phyloP scores from a whole-genome alignment of 169 alveolate species.

The Plasmodium falciparum region DNA sequence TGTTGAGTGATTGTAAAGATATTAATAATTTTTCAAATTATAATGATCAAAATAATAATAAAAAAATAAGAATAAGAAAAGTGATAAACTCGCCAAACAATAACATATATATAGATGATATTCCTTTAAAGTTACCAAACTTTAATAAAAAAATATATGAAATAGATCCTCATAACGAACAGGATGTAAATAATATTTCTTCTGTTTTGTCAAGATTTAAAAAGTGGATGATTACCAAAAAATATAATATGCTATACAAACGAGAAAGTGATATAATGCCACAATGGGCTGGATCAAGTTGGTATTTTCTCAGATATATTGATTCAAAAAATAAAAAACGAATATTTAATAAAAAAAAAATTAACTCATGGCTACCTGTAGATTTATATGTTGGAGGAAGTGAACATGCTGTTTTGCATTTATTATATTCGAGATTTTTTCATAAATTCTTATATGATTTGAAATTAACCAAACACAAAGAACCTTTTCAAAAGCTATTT shows the following conservation, averaged over 20 bases:
- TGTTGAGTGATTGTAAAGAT: background rate
- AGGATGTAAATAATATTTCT: background rate
- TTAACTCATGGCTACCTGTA: slow-evolving; percentile 93
- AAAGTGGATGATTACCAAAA: slow-evolving; percentile 73
- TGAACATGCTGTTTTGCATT: slow-evolving; percentile 95
- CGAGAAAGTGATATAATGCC: slow-evolving; percentile 93
- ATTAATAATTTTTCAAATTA: too few relatives aligned
- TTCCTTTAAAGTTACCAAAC: slow-evolving; percentile 76
- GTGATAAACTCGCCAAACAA: slow-evolving; percentile 72
- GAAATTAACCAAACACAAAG: slow-evolving; percentile 83
- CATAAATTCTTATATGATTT: slow-evolving; percentile 91
- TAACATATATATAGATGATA: slow-evolving; percentile 26
- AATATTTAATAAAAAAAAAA: slow-evolving; percentile 76
- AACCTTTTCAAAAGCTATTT: slow-evolving; percentile 90
- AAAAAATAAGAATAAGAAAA: slow-evolving; percentile 13
- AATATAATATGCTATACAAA: slow-evolving; percentile 67
- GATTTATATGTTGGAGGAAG: slow-evolving; percentile 95
- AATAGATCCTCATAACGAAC: background rate
- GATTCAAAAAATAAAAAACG: slow-evolving; percentile 85
- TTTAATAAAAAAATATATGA: slow-evolving; percentile 57
- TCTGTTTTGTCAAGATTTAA: slow-evolving; percentile 58
- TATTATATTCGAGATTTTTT: slow-evolving; percentile 93
- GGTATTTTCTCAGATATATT: slow-evolving; percentile 92
- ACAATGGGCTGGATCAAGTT: slow-evolving; percentile 95
- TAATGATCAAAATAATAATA: background rate